These are phyloP conservation scores for Fusarium incarnatum DNA, from an alignment of 2,329 filamentous ascomycete species.

Conservation along the genomic window DNA sequence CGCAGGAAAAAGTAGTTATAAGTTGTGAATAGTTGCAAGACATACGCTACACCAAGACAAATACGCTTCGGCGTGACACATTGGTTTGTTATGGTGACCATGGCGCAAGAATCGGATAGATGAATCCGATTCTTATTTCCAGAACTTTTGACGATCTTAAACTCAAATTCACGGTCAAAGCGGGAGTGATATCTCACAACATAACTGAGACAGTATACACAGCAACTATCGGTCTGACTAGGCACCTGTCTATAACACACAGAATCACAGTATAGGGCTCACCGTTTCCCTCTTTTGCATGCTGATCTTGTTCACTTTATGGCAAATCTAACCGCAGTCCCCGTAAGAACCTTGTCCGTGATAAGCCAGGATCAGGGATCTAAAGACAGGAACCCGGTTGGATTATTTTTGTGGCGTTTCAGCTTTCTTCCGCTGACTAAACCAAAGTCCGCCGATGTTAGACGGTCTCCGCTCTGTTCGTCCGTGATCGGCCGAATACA, in stretches of 20 bases:
- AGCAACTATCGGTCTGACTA: background rate
- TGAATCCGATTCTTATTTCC: background rate
- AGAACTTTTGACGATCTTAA: background rate
- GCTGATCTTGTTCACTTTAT: background rate
- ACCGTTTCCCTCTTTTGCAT: background rate
- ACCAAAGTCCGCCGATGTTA: background rate
- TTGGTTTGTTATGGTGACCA: background rate
- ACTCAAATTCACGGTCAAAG: background rate
- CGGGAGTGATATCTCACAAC: background rate
- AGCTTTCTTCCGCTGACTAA: background rate
- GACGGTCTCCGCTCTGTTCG: background rate
- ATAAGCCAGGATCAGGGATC: background rate
- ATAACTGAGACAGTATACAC: background rate
- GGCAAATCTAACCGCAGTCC: background rate
- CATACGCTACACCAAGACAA: background rate
- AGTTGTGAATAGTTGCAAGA: background rate
- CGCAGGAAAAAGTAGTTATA: background rate
- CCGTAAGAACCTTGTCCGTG: background rate
- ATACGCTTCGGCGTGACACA: slow-evolving; percentile 17
- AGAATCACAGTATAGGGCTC: background rate
- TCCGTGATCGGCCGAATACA: background rate
- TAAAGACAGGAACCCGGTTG: background rate
- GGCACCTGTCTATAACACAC: background rate
- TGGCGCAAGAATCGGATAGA: background rate
- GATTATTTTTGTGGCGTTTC: background rate